phyloP scores from a whole-genome alignment of 495 filamentous ascomycete genomes.

The Xylaria acuta region DNA sequence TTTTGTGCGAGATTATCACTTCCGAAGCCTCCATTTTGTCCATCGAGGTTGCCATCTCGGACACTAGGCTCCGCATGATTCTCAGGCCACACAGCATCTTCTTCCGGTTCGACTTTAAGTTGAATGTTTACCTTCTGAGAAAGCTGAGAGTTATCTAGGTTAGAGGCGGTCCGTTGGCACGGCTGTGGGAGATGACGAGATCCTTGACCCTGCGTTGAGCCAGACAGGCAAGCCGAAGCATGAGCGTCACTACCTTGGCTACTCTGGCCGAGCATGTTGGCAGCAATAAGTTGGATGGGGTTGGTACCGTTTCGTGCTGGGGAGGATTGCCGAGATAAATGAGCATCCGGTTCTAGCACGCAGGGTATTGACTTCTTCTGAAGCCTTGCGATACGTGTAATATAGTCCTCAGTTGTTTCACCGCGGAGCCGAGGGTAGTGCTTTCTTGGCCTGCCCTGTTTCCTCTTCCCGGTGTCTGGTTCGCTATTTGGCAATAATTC shows the following conservation, averaged over 20 bases:
- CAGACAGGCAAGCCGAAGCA: neutral
- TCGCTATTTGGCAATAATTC: neutral
- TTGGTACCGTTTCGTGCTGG: neutral
- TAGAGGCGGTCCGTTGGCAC: neutral
- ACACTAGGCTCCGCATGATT: neutral
- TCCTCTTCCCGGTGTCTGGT: neutral
- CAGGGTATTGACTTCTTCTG: conserved; percentile 7
- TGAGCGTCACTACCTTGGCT: neutral
- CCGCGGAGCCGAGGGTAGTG: neutral
- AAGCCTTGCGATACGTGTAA: conserved; percentile 7
- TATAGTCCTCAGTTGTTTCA: neutral
- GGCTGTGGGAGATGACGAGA: neutral
- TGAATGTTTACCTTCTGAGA: neutral
- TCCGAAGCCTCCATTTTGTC: neutral
- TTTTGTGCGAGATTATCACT: neutral
- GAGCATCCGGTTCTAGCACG: conserved; percentile 6
- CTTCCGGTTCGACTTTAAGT: neutral
- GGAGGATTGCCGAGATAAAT: neutral
- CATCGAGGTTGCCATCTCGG: neutral
- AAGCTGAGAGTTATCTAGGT: neutral
- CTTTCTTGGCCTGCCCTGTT: conserved; percentile 13
- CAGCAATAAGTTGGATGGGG: neutral
- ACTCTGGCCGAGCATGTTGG: neutral
- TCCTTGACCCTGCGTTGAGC: neutral
- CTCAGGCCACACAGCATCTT: neutral